Evolutionary conservation across 2,329 filamentous ascomycete species (phyloP), one percentile per base, ranked within the genome.

Genomic region (Aspergillus latus): DNA sequence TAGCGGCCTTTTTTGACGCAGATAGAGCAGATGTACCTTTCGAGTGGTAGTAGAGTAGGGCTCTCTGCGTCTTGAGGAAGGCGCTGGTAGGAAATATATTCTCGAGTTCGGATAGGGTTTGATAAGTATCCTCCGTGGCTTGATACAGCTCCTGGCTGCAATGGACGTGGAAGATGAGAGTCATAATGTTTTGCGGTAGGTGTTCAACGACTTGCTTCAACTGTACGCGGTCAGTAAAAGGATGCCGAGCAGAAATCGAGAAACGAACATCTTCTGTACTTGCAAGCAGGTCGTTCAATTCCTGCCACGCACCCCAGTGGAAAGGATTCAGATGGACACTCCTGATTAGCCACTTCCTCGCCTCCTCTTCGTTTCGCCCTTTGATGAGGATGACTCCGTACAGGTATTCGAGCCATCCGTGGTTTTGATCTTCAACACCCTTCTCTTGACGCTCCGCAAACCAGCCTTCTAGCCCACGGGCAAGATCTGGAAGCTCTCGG

Each of bases 291-390:
- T 87, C 87, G 3, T 89, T 90, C 72, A 99, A 84, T 75, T 99
- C 94, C 57, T 94, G 83, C 94, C 94, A 99, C 59, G 92, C 92
- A 6, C 92, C 91, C 94, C 94, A 99, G 69, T 97, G 96, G 83
- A 92, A 96, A 1, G 92, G 90, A 66, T 92, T 96, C 40, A 91
- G 78, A 70, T 95, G 89, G 8, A 97, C 90, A 68, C 92, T 96
- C 61, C 86, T 84, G 50, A 97, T 80, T n/a, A 99, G 81, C 82
- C 89, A 96, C 61, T 89, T 85, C 73, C 93, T 87, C 1, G 94
- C 94, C 58, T 89, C 82, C 44, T 87, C 82, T 63, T 96, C 92
- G 66, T 94, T 97, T 74, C 96, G 96, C 59, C 92, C 88, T 73
- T 92, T 96, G 36, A 90, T 84, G 15, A 97, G 80, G 11, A 97